Conservation (phyloP, 805 yeast genomes). For the Yamadazyma sp. region DNA sequence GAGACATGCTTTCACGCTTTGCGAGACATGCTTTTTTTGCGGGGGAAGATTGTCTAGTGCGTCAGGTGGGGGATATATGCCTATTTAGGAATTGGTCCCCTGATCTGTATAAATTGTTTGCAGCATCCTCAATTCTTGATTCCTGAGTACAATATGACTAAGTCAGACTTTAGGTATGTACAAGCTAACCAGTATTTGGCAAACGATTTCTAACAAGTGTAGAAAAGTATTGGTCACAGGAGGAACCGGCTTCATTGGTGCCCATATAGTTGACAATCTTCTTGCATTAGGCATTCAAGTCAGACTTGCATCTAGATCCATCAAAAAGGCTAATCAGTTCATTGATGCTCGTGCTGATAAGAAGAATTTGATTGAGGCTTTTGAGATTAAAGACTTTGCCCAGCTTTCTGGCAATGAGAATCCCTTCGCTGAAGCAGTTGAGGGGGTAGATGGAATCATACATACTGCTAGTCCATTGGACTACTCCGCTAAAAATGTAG, state of each 20-base stretch:
- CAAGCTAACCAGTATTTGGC: no score
- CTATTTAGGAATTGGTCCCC: slow-evolving; percentile 3
- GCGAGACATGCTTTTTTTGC: no score
- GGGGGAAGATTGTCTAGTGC: not conserved
- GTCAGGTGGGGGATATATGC: slow-evolving; percentile 9
- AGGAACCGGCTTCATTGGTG: slow-evolving; percentile 22
- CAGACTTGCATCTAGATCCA: slow-evolving; percentile 16
- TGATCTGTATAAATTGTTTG: slow-evolving; percentile 6
- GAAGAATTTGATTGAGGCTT: slow-evolving; percentile 16
- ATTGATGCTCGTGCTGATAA: slow-evolving; percentile 14
- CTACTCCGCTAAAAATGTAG: slow-evolving; percentile 16
- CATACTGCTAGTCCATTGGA: slow-evolving; percentile 16
- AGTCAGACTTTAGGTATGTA: slow-evolving; percentile 8
- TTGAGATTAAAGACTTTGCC: slow-evolving; percentile 17
- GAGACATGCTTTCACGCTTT: no score
- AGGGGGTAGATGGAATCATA: slow-evolving; percentile 17
- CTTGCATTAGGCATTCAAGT: slow-evolving; percentile 14
- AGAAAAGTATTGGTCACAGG: slow-evolving; percentile 20
- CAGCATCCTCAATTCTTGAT: slow-evolving; percentile 3
- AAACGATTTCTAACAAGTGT: not conserved
- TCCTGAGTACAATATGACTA: not conserved
- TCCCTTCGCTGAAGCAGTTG: slow-evolving; percentile 17
- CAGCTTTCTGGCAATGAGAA: slow-evolving; percentile 11
- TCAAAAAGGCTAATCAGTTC: slow-evolving; percentile 19
- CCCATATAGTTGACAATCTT: slow-evolving; percentile 17